Percentiles rank a stretch among this genome's conserved stretches.
These are phyloP conservation scores for Neofusicoccum sp. DNA, from an alignment of 2,329 filamentous ascomycete species.

Conservation along the genomic window DNA sequence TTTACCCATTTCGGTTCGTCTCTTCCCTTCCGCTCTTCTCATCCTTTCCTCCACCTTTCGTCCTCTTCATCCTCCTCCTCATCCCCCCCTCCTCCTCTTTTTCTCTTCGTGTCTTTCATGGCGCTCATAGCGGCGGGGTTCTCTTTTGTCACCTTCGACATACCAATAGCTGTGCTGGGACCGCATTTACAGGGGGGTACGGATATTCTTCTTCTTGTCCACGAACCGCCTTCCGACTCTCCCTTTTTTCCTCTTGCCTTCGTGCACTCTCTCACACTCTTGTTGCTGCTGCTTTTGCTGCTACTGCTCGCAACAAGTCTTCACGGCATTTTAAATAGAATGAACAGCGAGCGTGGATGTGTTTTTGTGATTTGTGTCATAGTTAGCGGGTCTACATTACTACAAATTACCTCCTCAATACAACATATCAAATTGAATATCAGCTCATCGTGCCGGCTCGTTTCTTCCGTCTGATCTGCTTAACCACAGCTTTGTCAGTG, in stretches of 20 bases:
- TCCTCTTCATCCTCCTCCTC: neutral
- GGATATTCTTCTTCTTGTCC: neutral
- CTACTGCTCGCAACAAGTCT: no score
- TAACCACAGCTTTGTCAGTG: no score
- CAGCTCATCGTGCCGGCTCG: no score
- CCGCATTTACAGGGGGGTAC: constrained; percentile 7
- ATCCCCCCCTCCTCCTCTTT: no score
- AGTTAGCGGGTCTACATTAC: neutral
- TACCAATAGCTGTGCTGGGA: constrained; percentile 5
- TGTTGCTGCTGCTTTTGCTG: neutral
- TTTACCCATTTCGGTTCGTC: neutral
- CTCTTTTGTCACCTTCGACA: neutral
- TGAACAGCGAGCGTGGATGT: neutral
- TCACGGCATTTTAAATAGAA: neutral
- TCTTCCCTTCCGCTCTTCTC: neutral
- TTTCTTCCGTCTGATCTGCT: no score
- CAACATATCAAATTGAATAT: no score
- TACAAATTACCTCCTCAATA: neutral
- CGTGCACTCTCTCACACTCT: no score
- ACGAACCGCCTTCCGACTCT: no score
- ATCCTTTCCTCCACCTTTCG: neutral
- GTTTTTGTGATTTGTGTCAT: neutral
- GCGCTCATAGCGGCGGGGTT: constrained; percentile 12
- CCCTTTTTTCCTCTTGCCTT: neutral
- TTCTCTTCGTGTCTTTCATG: neutral